Base-by-base conservation (phyloP, 1,284 basidiomycete species). In the Apiotrichum domesticum region DNA sequence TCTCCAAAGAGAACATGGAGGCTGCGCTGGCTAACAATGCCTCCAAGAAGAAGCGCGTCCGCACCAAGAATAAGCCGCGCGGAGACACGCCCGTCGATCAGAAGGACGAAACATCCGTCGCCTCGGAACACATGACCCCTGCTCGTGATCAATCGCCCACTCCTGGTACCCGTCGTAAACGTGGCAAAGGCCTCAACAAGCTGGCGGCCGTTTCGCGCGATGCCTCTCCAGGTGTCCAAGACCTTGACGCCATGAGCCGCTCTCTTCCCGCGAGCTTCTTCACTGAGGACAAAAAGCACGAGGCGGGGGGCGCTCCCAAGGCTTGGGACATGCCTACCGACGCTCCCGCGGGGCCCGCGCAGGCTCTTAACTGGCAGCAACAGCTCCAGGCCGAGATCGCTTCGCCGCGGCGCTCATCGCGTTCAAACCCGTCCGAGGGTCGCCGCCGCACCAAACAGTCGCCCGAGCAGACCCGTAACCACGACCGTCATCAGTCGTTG, bases 331-430 rank as follows among this genome's bases (percentile, higher is more conserved):
- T 70, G 70, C 70, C 72, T 3, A 44, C 55, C 6, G 62, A 62
- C 7, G 49, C 52, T 3, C 66, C 67, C 1, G 32, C 52, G 2
- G 21, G 13, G 39, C 21, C 54, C 32, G 3, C 50, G 53, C 63
- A 70, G 57, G 63, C 61, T 29, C 58, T 71, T 15, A 74, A 71
- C 67, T 74, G 72, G 70, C 71, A 72, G 56, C 73, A 75, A 58
- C 65, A 68, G 52, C 63, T 73, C 3, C 60, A 64, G 46, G 58
- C 57, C 52, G 54, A 41, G 14, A 57, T 55, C 7, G 48, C 58
- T 4, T 51, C 55, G 48, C 51, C 59, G 45, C 5, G 4, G 46
- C 56, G 55, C n/a, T 53, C 57, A 50, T 54, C 39, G 54, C 41
- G 54, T 21, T 41, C 54, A 29, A 39, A 55, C 37, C 33, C 42